phyloP scores from a whole-genome alignment of 345 rosid genomes.

The Kandelia obovata region DNA sequence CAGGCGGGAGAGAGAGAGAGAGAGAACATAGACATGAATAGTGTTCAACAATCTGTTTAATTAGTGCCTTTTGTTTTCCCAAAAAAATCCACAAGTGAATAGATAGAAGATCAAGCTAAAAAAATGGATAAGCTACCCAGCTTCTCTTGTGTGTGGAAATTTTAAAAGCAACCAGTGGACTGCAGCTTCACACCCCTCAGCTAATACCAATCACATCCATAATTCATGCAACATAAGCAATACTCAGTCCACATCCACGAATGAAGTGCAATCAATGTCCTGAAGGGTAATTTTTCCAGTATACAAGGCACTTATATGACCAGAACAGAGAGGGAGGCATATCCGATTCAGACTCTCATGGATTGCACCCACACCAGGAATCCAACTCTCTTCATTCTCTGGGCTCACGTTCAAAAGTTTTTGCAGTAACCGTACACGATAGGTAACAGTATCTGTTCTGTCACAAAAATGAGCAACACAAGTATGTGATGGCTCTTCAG shows the following conservation, averaged over 20 bases:
- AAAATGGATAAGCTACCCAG: neutral
- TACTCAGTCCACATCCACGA: constrained; percentile 48
- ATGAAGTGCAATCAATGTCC: constrained; percentile 58
- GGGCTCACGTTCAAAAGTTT: constrained; percentile 43
- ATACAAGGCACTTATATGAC: constrained; percentile 60
- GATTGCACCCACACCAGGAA: constrained; percentile 52
- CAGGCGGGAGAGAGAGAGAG: too few relatives aligned
- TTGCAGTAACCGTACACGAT: constrained; percentile 66
- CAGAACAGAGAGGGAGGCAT: constrained; percentile 71
- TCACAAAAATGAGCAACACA: constrained; percentile 79
- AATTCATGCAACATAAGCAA: neutral
- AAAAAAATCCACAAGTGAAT: too few relatives aligned
- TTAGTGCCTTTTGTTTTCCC: too few relatives aligned
- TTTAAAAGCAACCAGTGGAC: neutral
- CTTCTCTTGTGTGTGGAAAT: neutral
- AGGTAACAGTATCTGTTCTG: constrained; percentile 44
- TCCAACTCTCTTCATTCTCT: constrained; percentile 52
- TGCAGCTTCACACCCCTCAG: neutral
- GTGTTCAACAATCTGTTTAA: too few relatives aligned
- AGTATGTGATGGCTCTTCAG: constrained; percentile 50
- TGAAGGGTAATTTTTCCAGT: constrained; percentile 76
- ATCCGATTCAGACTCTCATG: constrained; percentile 55
- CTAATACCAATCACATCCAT: neutral
- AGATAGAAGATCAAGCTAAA: neutral
- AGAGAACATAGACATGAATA: too few relatives aligned